A percentile compares a stretch with the other conserved stretches of the same genome.
These are phyloP conservation scores for Xylaria cubensis DNA, from an alignment of 495 filamentous ascomycete genomes.

Conservation along the genomic window DNA sequence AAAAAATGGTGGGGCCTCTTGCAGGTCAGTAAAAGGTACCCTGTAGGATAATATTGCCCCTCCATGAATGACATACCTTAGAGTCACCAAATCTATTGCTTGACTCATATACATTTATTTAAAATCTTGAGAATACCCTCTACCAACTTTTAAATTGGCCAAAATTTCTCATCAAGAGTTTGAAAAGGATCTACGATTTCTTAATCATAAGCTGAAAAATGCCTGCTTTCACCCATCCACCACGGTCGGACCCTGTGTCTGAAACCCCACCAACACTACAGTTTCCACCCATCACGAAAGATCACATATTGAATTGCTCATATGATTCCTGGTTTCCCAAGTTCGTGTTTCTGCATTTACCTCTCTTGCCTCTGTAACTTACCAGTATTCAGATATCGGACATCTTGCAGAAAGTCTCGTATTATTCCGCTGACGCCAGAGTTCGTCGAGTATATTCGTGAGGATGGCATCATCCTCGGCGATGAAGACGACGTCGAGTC, in stretches of 20 bases:
- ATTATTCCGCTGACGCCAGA: constrained; percentile 74
- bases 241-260: constrained; percentile 27
- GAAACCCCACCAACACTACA: constrained; percentile 44
- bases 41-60: constrained; percentile 1
- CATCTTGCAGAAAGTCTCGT: constrained; percentile 81
- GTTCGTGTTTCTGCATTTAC: constrained; percentile 49
- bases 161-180: neutral
- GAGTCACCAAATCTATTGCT: neutral
- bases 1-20: neutral
- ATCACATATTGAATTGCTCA: constrained; percentile 92
- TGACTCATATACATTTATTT: constrained; percentile 11
- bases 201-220: constrained; percentile 23
- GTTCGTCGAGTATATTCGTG: constrained; percentile 87
- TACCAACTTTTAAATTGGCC: neutral
- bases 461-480: constrained; percentile 91
- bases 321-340: constrained; percentile 89
- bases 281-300: constrained; percentile 81
- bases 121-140: neutral
- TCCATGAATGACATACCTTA: neutral
- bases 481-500: constrained; percentile 53
- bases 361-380: constrained; percentile 21
- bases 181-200: neutral
- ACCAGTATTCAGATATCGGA: constrained; percentile 65
- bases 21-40: neutral
- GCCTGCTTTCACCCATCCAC: constrained; percentile 35